phyloP scores from a whole-genome alignment of 495 filamentous ascomycete species.

The Hypoxylon subgilvum region DNA sequence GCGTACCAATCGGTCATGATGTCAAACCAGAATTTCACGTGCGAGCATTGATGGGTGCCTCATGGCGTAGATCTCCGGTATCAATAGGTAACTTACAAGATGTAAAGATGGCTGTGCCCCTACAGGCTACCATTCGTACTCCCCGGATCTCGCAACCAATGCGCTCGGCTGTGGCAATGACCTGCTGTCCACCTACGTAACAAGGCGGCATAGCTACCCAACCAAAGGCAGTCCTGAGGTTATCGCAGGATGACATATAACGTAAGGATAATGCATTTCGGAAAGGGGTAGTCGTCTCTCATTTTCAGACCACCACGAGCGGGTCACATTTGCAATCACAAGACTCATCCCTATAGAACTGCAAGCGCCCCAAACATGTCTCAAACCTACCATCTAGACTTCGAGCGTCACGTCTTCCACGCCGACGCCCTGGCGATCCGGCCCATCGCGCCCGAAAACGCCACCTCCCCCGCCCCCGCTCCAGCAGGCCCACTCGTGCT shows the following conservation, averaged over 20 bases:
- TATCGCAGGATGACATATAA: neutral
- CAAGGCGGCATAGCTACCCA: neutral
- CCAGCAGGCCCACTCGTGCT: too few species aligned
- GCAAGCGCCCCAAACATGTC: too few species aligned
- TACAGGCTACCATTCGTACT: neutral
- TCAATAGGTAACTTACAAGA: neutral
- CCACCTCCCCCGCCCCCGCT: too few species aligned
- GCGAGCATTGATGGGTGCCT: too few species aligned
- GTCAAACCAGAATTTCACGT: too few species aligned
- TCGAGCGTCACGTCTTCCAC: neutral
- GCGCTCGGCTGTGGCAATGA: neutral
- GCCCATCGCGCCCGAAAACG: too few species aligned
- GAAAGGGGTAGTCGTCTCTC: too few species aligned
- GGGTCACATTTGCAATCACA: neutral
- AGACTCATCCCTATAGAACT: neutral
- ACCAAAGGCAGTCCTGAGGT: neutral
- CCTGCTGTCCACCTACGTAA: neutral
- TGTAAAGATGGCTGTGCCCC: neutral
- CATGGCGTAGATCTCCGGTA: neutral
- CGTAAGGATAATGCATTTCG: neutral
- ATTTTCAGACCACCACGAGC: too few species aligned
- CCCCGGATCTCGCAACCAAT: neutral
- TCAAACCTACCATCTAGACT: constrained; percentile 9
- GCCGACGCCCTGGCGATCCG: constrained; percentile 8
- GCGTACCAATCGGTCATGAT: too few species aligned